Base-by-base conservation (phyloP, 768 basidiomycete species). In the Imleria badia region DNA sequence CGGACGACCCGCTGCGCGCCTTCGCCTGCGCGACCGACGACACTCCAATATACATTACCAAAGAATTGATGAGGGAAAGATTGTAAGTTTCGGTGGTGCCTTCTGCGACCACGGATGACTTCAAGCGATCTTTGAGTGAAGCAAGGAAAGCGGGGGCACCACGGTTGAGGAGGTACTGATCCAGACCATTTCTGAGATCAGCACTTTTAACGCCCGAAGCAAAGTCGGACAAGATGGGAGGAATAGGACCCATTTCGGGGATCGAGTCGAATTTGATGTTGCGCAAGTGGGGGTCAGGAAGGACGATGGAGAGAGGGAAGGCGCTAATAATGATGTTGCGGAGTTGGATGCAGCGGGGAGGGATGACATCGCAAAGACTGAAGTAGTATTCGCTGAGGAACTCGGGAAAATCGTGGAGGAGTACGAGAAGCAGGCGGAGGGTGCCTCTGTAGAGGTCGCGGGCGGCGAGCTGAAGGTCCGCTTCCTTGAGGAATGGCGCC, bases 351-450 rank as follows among this genome's bases (percentile, higher is more conserved):
- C 95, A 98, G 59, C 89, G 84, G 26, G 87, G 79, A 43, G 97
- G 97, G 58, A 99, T 91, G 56, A 83, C 88, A 60, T 98, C 96
- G 66, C 94, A 93, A 31, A 99, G 84, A 40, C 92, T 88, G 75
- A 96, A 95, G 73, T 98, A 96, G 70, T 95, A 94, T 75, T 95
- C 94, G 70, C 88, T 92, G 57, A 98, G 79, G 78, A 98, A 98
- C 57, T 98, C 97, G 47, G 97, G 97, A 79, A 98, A 98, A 73
- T 98, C 97, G 72, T 99, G 95, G 19, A 99, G 84, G 48, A 99
- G 86, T 54, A 98, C 94, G 44, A 99, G 82, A 45, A 99, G 84
- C 30, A 99, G 81, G 34, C 95, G 85, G 43, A 97, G 78, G 20
- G 94, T 83, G 20, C 94, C 97, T 40, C 91, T 86, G 76, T 95